These are phyloP conservation scores for Jacaranda copaia DNA, from an alignment of 257 asterid genomes.

Conservation along the genomic window DNA sequence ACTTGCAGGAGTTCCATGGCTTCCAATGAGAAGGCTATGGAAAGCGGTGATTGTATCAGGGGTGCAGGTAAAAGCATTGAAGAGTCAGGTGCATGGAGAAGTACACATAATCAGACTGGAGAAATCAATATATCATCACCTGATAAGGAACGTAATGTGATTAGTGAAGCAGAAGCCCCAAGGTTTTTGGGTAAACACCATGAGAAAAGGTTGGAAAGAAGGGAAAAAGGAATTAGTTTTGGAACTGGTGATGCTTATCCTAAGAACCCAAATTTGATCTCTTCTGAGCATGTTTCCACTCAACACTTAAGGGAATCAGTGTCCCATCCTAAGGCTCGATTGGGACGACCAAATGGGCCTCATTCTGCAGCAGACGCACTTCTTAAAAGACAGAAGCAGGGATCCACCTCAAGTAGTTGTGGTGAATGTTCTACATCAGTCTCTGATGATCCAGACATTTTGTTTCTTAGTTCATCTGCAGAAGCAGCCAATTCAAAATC, in stretches of 20 bases:
- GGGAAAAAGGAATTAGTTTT: slow-evolving; percentile 47
- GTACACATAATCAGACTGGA: slow-evolving; percentile 52
- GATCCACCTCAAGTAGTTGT: slow-evolving; percentile 48
- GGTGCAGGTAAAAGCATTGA: slow-evolving; percentile 41
- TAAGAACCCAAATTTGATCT: slow-evolving; percentile 39
- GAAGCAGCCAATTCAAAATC: slow-evolving; percentile 45
- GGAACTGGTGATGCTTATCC: slow-evolving; percentile 33
- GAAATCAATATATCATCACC: slow-evolving; percentile 38
- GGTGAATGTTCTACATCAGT: slow-evolving; percentile 67
- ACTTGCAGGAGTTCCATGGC: slow-evolving; percentile 54
- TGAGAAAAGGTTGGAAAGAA: slow-evolving; percentile 44
- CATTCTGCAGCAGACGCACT: slow-evolving; percentile 43
- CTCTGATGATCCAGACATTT: slow-evolving; percentile 54
- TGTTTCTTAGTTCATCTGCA: slow-evolving; percentile 54
- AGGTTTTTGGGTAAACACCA: slow-evolving; percentile 40
- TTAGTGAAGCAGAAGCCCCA: slow-evolving; percentile 38
- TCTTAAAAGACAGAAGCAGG: slow-evolving; percentile 66
- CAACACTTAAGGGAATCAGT: slow-evolving; percentile 48
- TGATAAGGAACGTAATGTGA: slow-evolving; percentile 37
- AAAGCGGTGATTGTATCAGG: slow-evolving; percentile 36
- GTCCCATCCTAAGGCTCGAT: slow-evolving; percentile 45
- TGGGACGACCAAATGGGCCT: slow-evolving; percentile 43
- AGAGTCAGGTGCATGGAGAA: slow-evolving; percentile 67
- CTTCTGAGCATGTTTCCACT: slow-evolving; percentile 43
- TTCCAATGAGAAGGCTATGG: slow-evolving; percentile 48